Conservation (phyloP, 1,139 yeast genomes). For the Blastobotrys arbuscula region DNA sequence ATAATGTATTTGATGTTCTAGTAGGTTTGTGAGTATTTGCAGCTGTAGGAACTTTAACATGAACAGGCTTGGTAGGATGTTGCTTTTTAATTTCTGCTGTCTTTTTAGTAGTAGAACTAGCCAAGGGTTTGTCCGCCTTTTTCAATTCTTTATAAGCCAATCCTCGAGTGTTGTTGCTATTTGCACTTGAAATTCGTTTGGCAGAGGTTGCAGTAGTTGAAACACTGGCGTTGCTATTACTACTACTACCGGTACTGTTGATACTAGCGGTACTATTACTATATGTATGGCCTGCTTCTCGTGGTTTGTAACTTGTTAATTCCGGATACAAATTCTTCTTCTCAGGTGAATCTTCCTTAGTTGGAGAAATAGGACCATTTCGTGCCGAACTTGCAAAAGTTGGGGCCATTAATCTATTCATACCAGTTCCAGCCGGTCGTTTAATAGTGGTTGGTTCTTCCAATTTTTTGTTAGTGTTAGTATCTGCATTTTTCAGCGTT, state of each 20-base stretch:
- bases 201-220: background rate
- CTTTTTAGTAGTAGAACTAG: background rate
- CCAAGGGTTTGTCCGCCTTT: background rate
- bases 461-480: background rate
- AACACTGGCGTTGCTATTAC: background rate
- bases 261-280: background rate
- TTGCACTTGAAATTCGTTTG: background rate
- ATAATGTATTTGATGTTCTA: background rate
- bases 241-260: background rate
- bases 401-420: conserved; percentile 34
- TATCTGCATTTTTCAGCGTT: background rate
- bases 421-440: conserved; percentile 1
- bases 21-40: conserved; percentile 12
- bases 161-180: background rate
- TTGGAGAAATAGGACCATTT: background rate
- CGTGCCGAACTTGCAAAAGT: conserved; percentile 33
- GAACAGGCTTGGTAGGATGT: conserved; percentile 8
- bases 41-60: conserved; percentile 14
- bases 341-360: conserved; percentile 9
- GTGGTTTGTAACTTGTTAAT: conserved; percentile 1
- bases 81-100: background rate
- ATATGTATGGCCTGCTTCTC: background rate
- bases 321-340: conserved; percentile 14
- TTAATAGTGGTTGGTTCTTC: background rate
- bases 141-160: conserved; percentile 2